Conservation (phyloP, 2,329 filamentous ascomycete genomes). For the Parastagonospora avenae region DNA sequence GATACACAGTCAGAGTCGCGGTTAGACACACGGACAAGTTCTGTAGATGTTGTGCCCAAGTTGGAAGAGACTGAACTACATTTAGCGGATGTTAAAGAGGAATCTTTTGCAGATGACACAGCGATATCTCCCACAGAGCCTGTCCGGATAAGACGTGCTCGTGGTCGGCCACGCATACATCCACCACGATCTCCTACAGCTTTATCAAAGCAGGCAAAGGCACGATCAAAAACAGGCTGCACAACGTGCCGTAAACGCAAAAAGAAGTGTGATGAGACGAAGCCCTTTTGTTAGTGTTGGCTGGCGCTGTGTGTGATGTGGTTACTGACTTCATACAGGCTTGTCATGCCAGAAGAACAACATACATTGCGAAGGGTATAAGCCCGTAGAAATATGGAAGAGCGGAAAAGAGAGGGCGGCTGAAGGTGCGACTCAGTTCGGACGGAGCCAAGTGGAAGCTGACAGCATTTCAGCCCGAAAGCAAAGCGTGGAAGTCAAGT, state of each 20-base stretch:
- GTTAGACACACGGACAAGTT: constrained; percentile 28
- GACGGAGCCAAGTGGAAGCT: constrained; percentile 13
- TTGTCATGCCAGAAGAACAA: constrained; percentile 93
- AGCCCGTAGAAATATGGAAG: constrained; percentile 84
- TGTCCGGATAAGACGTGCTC: constrained; percentile 50
- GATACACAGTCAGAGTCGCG: constrained; percentile 35
- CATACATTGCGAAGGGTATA: constrained; percentile 88
- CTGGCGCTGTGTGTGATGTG: neutral
- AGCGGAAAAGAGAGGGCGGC: constrained; percentile 78
- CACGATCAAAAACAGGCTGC: constrained; percentile 64
- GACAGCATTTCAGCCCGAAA: constrained; percentile 36
- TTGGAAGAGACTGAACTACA: constrained; percentile 59
- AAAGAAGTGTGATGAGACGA: constrained; percentile 64
- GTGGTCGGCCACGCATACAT: constrained; percentile 83
- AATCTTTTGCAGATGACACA: constrained; percentile 36
- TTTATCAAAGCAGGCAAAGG: constrained; percentile 76
- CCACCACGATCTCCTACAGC: constrained; percentile 65
- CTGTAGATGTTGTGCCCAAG: constrained; percentile 55
- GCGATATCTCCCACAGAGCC: constrained; percentile 43
- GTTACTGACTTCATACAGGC: constrained; percentile 56
- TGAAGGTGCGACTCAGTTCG: constrained; percentile 54
- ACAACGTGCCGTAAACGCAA: constrained; percentile 65
- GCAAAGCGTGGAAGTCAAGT: constrained; percentile 45
- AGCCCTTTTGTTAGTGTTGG: constrained; percentile 48
- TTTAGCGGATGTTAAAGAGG: constrained; percentile 45